These are phyloP conservation scores for Knufia petricola DNA, from an alignment of 2,329 filamentous ascomycete genomes.

Conservation along the genomic window DNA sequence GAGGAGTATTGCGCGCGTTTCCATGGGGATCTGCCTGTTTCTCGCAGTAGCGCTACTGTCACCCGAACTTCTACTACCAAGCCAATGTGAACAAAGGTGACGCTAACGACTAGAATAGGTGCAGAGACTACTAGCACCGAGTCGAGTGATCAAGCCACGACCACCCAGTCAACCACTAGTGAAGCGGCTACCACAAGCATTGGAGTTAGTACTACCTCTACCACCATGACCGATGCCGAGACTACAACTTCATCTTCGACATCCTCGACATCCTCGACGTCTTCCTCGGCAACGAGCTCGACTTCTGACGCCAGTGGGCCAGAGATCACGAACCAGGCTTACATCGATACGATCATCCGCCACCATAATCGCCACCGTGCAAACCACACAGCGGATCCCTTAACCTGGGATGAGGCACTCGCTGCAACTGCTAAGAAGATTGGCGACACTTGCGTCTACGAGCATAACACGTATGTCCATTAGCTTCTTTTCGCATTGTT, in stretches of 20 bases:
- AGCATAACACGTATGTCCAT: conserved; percentile 61
- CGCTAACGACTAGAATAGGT: too few relatives aligned
- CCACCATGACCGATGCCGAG: not conserved
- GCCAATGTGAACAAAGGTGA: too few relatives aligned
- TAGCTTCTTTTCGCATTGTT: not conserved
- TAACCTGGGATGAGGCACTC: conserved; percentile 57
- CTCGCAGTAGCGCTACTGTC: too few relatives aligned
- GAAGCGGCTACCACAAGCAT: not conserved
- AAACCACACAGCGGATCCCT: conserved; percentile 61
- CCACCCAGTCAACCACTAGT: not conserved
- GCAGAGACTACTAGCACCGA: too few relatives aligned
- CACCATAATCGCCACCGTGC: conserved; percentile 79
- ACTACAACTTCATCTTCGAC: not conserved
- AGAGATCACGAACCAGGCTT: conserved; percentile 14
- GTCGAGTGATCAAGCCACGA: too few relatives aligned
- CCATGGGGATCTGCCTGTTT: too few relatives aligned
- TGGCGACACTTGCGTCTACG: conserved; percentile 59
- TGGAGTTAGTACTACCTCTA: not conserved
- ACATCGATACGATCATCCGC: conserved; percentile 36
- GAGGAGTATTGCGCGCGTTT: too few relatives aligned
- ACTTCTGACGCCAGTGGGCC: conserved; percentile 7
- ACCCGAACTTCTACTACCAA: too few relatives aligned
- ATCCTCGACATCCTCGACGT: not conserved
- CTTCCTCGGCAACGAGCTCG: not conserved
- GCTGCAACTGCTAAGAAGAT: conserved; percentile 53